Evolutionary conservation across 768 basidiomycete species (phyloP).

Genomic region (Auricularia sp.): DNA sequence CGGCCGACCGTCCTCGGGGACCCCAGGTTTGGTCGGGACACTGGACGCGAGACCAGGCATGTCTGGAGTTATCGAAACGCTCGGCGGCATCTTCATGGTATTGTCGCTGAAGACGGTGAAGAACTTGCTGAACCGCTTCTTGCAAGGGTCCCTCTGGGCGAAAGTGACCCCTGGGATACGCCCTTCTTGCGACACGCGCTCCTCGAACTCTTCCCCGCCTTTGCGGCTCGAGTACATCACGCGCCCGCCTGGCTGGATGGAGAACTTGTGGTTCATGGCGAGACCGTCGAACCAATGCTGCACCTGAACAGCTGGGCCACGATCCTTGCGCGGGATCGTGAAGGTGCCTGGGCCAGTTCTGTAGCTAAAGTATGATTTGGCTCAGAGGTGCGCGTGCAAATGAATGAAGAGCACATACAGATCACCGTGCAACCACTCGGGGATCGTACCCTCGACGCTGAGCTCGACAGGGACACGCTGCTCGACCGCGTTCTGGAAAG

Average conservation of each 20-base stretch:
- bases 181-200: constrained; percentile 15
- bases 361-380: too few relatives aligned
- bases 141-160: constrained; percentile 17
- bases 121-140: constrained; percentile 17
- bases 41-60: constrained; percentile 13
- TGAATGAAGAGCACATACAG: too few relatives aligned
- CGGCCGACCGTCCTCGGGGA: constrained; percentile 24
- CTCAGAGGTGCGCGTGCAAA: too few relatives aligned
- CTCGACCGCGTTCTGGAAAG: constrained; percentile 10
- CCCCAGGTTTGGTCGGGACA: constrained; percentile 8
- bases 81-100: constrained; percentile 4
- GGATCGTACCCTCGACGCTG: too few relatives aligned
- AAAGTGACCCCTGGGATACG: constrained; percentile 12
- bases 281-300: constrained; percentile 36
- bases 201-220: constrained; percentile 21
- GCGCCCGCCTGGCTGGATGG: constrained; percentile 20
- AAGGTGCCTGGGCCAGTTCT: too few relatives aligned
- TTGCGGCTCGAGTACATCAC: constrained; percentile 24
- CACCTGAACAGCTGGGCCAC: constrained; percentile 2
- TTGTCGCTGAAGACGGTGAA: constrained; percentile 12
- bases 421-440: too few relatives aligned
- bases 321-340: too few relatives aligned
- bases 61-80: constrained; percentile 15
- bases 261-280: constrained; percentile 30
- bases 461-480: too few relatives aligned